Base-by-base conservation (phyloP, 2,329 filamentous ascomycete species). In the Talaromyces sp. region DNA sequence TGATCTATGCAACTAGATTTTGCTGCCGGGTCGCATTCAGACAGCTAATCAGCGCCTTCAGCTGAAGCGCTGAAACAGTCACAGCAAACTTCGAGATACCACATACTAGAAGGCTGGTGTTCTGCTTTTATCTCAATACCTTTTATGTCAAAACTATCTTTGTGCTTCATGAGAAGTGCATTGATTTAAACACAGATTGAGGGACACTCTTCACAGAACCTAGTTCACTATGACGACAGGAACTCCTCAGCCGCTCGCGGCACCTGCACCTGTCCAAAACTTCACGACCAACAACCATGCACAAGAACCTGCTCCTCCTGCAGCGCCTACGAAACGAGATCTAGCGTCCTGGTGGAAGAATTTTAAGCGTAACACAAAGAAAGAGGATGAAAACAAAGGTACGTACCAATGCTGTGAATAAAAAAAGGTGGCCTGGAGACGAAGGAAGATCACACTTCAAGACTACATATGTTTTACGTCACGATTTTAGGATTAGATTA, bases 321-420 rank as follows among this genome's bases (percentile, higher is more conserved):
- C 91, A 48, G 91, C 91, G 63, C 92, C 92, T 35, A 92, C 88
- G 70, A 96, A 90, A 81, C 88, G 92, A 76, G 93, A 97, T 76
- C 83, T 98, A 71, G 90, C 93, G 71, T 96, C 91, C 66, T 99
- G 95, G 95, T 98, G 95, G 95, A 97, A 93, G 79, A 88, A 89
- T 72, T 98, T 99, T 81, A 95, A 95, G 81, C 86, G 90, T 62
- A 84, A 83, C 68, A 81, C 83, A 62, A 86, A 87, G 74, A 86
- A 85, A 72, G 83, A 86, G 67, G 87, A 88, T 68, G 83, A 85
- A 66, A 60, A 37, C 27, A 87, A 87, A 84, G 85, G 86, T 87
- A 82, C 75, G 78, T 71, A 59, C 16, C 27, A 7, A 31, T 31
- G 1, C 27, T 31, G 27, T 8, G 27, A 1, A 5, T 31, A 31